Evolutionary conservation across 768 basidiomycete species (phyloP), one percentile per base, ranked within the genome.

Genomic region (Agaricus subrufescens): DNA sequence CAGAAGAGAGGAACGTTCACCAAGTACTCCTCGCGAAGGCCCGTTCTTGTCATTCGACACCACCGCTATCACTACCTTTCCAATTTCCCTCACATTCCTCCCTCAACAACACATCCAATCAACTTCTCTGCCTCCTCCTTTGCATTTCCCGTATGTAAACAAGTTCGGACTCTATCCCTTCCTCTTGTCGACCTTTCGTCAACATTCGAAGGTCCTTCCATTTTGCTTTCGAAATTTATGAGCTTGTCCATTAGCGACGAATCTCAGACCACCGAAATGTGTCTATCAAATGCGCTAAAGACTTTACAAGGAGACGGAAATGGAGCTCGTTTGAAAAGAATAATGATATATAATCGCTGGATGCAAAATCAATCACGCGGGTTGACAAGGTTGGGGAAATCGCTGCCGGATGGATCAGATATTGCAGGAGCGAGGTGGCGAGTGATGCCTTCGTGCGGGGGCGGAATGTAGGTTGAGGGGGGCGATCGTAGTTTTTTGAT

Each of bases 331-430:
- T 62, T 2, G 85, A 90, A 23, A 73, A 68, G 1, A 92, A 75
- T 26, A 97, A 78, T 0, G 92, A 93, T 52, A 97, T 86, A 70
- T 95, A 97, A 70, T 97, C 93, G 69, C 95, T 97, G 2, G 92
- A 89, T n/a, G 80, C 87, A 69, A 93, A 92, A 65, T 94, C 90
- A 50, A 79, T 71, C 26, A 75, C 60, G 53, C 65, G 63, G 11
- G 34, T 8, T 34, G 34, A 34, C 8, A 34, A 1, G 19, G 19
- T 15, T 15, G 5, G 43, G 43, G 43, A 7, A 15, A 7, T 15
- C 43, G 19, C 19, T 19, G 19, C 19, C 19, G 19, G 19, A 19
- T 19, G 19, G 19, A 19, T 19, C 19, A 19, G 19, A 19, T 19
- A 19, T 19, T 19, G 19, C 19, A 19, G 19, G 19, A 19, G 19